A percentile compares a stretch with the other conserved stretches of the same genome.
These are phyloP conservation scores for Plicaturopsis crispa DNA, from an alignment of 768 basidiomycete species.

Conservation along the genomic window DNA sequence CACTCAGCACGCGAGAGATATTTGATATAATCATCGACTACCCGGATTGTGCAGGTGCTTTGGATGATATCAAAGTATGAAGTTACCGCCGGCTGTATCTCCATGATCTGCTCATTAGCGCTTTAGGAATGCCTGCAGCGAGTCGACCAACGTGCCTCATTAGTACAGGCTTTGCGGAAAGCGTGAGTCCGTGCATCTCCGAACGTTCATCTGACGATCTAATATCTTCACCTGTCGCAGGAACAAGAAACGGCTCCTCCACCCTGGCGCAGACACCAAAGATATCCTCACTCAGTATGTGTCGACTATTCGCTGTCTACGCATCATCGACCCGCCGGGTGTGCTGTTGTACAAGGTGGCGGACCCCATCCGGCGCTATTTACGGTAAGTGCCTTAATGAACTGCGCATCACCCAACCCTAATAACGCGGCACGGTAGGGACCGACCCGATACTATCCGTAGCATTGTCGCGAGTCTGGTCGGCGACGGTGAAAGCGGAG, in stretches of 20 bases:
- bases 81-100: background rate
- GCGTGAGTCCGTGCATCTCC: constrained; percentile 41
- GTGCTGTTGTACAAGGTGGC: constrained; percentile 92
- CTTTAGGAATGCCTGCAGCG: constrained; percentile 69
- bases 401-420: constrained; percentile 5
- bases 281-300: constrained; percentile 88
- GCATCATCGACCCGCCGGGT: constrained; percentile 87
- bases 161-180: constrained; percentile 73
- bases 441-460: constrained; percentile 87
- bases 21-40: constrained; percentile 96
- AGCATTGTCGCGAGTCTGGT: constrained; percentile 90
- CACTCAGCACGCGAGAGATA: constrained; percentile 63
- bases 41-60: constrained; percentile 78
- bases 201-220: background rate
- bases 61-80: constrained; percentile 77
- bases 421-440: constrained; percentile 31
- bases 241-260: constrained; percentile 80
- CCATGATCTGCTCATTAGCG: background rate
- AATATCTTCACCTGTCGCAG: constrained; percentile 28
- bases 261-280: constrained; percentile 93
- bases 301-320: constrained; percentile 82
- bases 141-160: constrained; percentile 69
- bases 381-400: constrained; percentile 45
- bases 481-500: constrained; percentile 75
- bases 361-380: constrained; percentile 84